Evolutionary conservation across 768 basidiomycete species (phyloP).

Genomic region (Paxillus rubicundulus): DNA sequence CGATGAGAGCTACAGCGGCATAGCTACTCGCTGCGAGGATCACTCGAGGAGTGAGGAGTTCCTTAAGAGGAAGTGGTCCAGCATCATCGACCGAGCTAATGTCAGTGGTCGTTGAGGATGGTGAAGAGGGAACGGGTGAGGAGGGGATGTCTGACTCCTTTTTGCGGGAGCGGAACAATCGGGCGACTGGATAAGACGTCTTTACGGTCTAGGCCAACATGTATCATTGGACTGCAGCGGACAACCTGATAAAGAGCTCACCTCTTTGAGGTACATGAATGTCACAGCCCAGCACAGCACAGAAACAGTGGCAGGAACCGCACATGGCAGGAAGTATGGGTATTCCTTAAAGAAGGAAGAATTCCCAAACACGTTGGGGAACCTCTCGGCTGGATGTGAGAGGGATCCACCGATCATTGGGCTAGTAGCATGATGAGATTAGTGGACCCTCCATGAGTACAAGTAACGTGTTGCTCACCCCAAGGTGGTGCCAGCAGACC

Average conservation of each 20-base stretch:
- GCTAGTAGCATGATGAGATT: conserved; percentile 28
- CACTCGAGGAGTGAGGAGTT: conserved; percentile 48
- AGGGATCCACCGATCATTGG: conserved; percentile 65
- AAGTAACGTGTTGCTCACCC: conserved; percentile 27
- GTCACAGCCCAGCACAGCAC: conserved; percentile 47
- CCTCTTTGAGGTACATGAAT: conserved; percentile 51
- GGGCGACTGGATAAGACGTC: background rate
- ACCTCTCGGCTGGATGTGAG: conserved; percentile 60
- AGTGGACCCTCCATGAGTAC: background rate
- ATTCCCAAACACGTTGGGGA: conserved; percentile 55
- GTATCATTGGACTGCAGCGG: background rate
- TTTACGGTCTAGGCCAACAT: background rate
- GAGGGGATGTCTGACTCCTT: background rate
- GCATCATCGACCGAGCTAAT: background rate
- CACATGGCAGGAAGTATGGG: conserved; percentile 68
- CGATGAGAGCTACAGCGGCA: conserved; percentile 54
- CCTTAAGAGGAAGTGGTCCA: conserved; percentile 41
- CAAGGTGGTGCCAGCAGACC: conserved; percentile 39
- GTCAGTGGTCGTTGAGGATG: background rate
- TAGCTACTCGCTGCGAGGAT: conserved; percentile 58
- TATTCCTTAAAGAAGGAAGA: conserved; percentile 55
- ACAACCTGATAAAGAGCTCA: conserved; percentile 8
- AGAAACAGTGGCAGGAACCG: conserved; percentile 54
- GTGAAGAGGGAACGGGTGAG: background rate
- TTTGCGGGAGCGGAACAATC: background rate